Evolutionary conservation across 805 yeast genomes (phyloP).

Genomic region (Priceomyces castillae): DNA sequence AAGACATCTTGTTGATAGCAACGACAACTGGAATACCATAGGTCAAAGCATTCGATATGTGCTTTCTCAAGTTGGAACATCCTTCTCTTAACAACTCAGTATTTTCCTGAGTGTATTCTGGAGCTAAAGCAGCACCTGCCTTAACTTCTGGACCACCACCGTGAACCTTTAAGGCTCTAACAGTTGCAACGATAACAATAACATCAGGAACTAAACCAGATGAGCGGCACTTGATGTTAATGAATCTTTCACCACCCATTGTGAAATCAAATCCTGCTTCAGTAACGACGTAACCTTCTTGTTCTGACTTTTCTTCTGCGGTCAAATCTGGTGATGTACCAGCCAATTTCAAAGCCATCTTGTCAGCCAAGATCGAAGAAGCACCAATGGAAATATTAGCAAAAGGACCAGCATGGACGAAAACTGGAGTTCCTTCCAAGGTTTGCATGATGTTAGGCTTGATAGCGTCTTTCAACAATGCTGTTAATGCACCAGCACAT

Average conservation of each 20-base stretch:
- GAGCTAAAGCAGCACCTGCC: conserved; percentile 78
- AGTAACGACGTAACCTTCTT: conserved; percentile 75
- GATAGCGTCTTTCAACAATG: conserved; percentile 75
- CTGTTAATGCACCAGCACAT: conserved; percentile 84
- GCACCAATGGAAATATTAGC: conserved; percentile 89
- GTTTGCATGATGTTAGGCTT: conserved; percentile 88
- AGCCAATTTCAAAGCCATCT: conserved; percentile 74
- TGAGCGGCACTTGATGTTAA: conserved; percentile 78
- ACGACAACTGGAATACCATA: conserved; percentile 80
- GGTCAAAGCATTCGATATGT: conserved; percentile 65
- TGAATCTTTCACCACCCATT: conserved; percentile 88
- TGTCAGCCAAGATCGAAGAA: conserved; percentile 77
- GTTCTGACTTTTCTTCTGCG: conserved; percentile 42
- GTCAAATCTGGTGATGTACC: conserved; percentile 55
- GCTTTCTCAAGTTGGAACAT: conserved; percentile 73
- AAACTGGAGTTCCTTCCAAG: conserved; percentile 83
- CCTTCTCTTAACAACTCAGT: conserved; percentile 67
- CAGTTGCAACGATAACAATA: conserved; percentile 79
- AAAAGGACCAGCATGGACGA: conserved; percentile 86
- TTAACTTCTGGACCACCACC: conserved; percentile 90
- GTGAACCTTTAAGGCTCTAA: conserved; percentile 79
- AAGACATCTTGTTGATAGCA: conserved; percentile 75
- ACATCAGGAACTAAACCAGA: conserved; percentile 78
- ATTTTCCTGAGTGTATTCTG: conserved; percentile 70
- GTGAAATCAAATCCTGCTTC: conserved; percentile 91